phyloP scores from a whole-genome alignment of 768 basidiomycete species.

The Russula olivacea region DNA sequence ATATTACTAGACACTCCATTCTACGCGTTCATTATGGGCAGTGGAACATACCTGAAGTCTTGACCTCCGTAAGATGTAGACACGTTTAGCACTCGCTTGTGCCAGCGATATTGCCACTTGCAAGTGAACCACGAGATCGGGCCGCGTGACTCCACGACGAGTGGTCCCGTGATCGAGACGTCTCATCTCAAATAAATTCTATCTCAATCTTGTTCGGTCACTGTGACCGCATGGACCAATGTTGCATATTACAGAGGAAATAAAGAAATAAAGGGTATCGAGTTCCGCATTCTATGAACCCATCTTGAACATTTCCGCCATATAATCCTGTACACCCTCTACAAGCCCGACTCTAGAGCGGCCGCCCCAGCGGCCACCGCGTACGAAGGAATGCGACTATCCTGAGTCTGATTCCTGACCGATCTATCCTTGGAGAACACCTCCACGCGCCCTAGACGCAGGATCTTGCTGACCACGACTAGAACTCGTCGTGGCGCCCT shows the following conservation, averaged over 20 bases:
- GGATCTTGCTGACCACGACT: conserved; percentile 42
- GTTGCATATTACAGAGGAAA: background rate
- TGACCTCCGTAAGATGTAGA: too few relatives aligned
- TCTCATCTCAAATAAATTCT: too few relatives aligned
- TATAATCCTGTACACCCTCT: conserved; percentile 65
- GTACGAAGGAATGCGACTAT: conserved; percentile 55
- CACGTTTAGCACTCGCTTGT: too few relatives aligned
- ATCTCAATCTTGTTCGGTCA: too few relatives aligned
- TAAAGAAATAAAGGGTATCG: background rate
- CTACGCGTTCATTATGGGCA: too few relatives aligned
- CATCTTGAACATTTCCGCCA: conserved; percentile 31
- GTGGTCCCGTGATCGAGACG: too few relatives aligned
- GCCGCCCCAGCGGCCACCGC: conserved; percentile 45
- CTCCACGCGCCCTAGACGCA: conserved; percentile 47
- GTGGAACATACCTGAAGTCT: too few relatives aligned
- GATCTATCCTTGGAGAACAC: conserved; percentile 42
- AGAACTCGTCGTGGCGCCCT: conserved; percentile 39
- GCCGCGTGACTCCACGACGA: too few relatives aligned
- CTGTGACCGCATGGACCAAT: background rate
- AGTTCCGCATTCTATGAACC: background rate
- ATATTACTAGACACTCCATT: too few relatives aligned
- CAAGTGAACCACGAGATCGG: too few relatives aligned
- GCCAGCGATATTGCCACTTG: too few relatives aligned
- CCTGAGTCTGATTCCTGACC: too few relatives aligned
- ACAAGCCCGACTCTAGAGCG: conserved; percentile 54